Evolutionary conservation across 176 grass and related monocot genomes (phyloP).

Genomic region (Pharus latifolius): DNA sequence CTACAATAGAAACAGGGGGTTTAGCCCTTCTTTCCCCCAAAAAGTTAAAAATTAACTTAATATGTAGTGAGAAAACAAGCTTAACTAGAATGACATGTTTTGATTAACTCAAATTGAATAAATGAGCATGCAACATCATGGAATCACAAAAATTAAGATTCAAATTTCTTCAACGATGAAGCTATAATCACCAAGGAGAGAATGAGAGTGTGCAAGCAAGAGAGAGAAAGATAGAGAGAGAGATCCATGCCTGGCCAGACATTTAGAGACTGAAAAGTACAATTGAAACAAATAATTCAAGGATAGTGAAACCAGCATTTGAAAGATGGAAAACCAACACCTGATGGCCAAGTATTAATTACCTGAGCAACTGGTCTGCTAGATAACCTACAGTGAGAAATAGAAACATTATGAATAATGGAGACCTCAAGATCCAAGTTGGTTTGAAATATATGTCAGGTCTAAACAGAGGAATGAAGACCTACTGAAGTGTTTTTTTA

Average conservation of each 20-base stretch:
- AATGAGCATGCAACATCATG: not conserved
- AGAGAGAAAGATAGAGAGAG: no score
- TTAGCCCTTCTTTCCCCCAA: no score
- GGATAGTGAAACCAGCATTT: not conserved
- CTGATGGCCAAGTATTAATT: not conserved
- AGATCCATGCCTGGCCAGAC: no score
- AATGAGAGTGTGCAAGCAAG: no score
- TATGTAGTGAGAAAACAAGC: not conserved
- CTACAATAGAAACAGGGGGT: no score
- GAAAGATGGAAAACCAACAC: not conserved
- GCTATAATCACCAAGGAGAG: no score
- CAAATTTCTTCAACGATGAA: not conserved
- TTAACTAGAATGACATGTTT: constrained; percentile 2
- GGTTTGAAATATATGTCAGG: not conserved
- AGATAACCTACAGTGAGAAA: constrained; percentile 36
- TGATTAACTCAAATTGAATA: not conserved
- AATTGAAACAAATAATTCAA: no score
- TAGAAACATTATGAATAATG: constrained; percentile 6
- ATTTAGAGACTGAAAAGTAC: no score
- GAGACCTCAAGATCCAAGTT: not conserved
- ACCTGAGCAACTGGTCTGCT: constrained; percentile 52
- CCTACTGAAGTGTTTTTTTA: not conserved
- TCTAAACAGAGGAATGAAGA: not conserved
- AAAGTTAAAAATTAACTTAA: not conserved
- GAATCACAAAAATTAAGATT: not conserved